A percentile compares a stretch with the other conserved stretches of the same genome.
These are phyloP conservation scores for Lasiodiplodia hormozganensis DNA, from an alignment of 2,329 filamentous ascomycete genomes.

Conservation along the genomic window DNA sequence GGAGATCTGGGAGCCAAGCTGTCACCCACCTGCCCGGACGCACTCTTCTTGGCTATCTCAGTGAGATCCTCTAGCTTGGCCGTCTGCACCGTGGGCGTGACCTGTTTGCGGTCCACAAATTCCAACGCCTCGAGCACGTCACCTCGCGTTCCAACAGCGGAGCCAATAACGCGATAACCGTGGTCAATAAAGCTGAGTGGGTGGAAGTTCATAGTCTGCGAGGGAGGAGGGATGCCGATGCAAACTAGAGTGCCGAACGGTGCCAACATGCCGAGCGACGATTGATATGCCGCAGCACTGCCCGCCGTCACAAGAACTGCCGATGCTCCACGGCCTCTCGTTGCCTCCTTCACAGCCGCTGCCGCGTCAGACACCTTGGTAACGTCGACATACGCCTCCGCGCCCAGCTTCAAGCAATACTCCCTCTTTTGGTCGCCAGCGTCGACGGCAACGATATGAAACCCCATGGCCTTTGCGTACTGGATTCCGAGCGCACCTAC, in stretches of 20 bases:
- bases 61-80: slow-evolving; percentile 21
- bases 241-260: slow-evolving; percentile 41
- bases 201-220: slow-evolving; percentile 24
- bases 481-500: slow-evolving; percentile 66
- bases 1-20: not conserved
- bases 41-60: slow-evolving; percentile 20
- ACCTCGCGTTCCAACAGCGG: slow-evolving; percentile 51
- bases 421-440: slow-evolving; percentile 51
- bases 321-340: slow-evolving; percentile 34
- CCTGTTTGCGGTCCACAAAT: slow-evolving; percentile 24
- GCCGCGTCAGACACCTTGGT: slow-evolving; percentile 41
- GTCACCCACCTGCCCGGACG: slow-evolving; percentile 23
- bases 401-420: slow-evolving; percentile 58
- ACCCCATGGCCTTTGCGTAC: slow-evolving; percentile 52
- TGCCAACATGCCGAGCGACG: slow-evolving; percentile 38
- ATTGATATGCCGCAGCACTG: slow-evolving; percentile 43
- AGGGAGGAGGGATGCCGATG: slow-evolving; percentile 38
- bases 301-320: slow-evolving; percentile 26
- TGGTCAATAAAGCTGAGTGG: slow-evolving; percentile 24
- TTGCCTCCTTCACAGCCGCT: slow-evolving; percentile 43
- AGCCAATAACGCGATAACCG: slow-evolving; percentile 49
- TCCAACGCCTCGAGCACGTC: slow-evolving; percentile 51
- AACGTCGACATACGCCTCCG: slow-evolving; percentile 62
- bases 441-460: slow-evolving; percentile 64
- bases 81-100: slow-evolving; percentile 16